Percentiles rank a stretch among this genome's conserved stretches.
Conservation (phyloP, 208 protist genomes). For the Trypanosoma platydactyli region DNA sequence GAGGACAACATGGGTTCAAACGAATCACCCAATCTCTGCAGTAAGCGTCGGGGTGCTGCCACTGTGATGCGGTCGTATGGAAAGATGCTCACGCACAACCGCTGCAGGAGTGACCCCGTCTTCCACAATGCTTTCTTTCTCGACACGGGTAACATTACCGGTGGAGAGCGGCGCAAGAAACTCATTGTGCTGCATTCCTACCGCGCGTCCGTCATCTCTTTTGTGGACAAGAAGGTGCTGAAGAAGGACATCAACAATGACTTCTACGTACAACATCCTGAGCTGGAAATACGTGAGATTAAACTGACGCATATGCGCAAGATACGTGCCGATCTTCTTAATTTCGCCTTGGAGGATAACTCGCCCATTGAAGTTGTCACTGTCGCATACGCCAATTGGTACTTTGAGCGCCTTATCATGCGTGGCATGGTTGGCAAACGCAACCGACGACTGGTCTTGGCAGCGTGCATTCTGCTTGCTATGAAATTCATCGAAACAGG, state of each 20-base stretch:
- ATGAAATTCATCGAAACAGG: constrained; percentile 87
- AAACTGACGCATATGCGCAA: constrained; percentile 81
- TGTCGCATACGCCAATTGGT: constrained; percentile 84
- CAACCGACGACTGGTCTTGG: constrained; percentile 74
- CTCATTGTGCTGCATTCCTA: constrained; percentile 74
- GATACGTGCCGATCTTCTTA: constrained; percentile 68
- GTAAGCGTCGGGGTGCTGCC: not conserved
- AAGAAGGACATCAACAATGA: constrained; percentile 89
- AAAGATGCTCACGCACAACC: constrained; percentile 53
- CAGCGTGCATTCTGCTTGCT: constrained; percentile 69
- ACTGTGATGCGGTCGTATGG: constrained; percentile 69
- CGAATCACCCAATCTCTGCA: not conserved
- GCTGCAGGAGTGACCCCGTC: constrained; percentile 44
- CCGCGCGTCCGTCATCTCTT: constrained; percentile 78
- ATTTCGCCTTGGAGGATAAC: constrained; percentile 69
- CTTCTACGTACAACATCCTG: constrained; percentile 86
- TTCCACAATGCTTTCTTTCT: constrained; percentile 81
- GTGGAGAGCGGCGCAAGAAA: constrained; percentile 83
- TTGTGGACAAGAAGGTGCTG: constrained; percentile 77
- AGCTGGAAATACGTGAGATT: constrained; percentile 80
- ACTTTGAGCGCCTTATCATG: constrained; percentile 81
- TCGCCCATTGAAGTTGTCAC: constrained; percentile 72
- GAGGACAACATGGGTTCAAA: not conserved
- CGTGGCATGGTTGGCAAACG: constrained; percentile 79
- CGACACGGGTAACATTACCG: constrained; percentile 81